Conservation (phyloP, 2,329 filamentous ascomycete genomes). For the Dothideomycetes sp. region DNA sequence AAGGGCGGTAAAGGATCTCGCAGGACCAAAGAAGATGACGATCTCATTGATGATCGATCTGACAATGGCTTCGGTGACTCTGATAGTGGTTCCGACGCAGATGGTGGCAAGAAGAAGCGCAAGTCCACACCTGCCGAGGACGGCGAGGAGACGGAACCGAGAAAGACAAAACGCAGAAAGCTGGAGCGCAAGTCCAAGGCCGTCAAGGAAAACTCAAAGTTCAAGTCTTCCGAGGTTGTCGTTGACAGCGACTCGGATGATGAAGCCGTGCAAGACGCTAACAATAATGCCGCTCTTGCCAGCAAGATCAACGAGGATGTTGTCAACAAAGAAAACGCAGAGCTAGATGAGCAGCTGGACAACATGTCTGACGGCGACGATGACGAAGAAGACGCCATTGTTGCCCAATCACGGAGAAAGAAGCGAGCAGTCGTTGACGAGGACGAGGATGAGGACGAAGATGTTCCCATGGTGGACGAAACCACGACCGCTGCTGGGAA, state of each 20-base stretch:
- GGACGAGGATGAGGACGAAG: conserved; percentile 21
- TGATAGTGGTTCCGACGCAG: conserved; percentile 32
- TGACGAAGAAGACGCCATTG: conserved; percentile 8
- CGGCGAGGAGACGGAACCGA: conserved; percentile 47
- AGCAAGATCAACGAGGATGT: conserved; percentile 16
- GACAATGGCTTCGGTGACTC: conserved; percentile 34
- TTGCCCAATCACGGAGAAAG: conserved; percentile 13
- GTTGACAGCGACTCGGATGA: conserved; percentile 62
- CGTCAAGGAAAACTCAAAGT: conserved; percentile 45
- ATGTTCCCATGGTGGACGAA: conserved; percentile 10
- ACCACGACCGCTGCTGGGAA: conserved; percentile 7
- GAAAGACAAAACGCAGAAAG: conserved; percentile 48
- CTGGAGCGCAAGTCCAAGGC: conserved; percentile 41
- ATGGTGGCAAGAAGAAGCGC: conserved; percentile 23
- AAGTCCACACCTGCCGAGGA: conserved; percentile 28
- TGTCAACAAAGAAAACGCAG: conserved; percentile 18
- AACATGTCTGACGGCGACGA: conserved; percentile 10
- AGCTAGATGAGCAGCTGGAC: conserved; percentile 7
- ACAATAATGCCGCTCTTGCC: conserved; percentile 13
- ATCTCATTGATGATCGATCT: conserved; percentile 23
- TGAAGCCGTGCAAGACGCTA: conserved; percentile 18
- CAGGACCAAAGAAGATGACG: conserved; percentile 45
- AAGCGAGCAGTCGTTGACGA: conserved; percentile 22
- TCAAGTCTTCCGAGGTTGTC: conserved; percentile 76
- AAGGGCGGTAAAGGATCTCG: conserved; percentile 26